Conservation (phyloP, 23 red algal genomes). For the Chondrus crispus region DNA sequence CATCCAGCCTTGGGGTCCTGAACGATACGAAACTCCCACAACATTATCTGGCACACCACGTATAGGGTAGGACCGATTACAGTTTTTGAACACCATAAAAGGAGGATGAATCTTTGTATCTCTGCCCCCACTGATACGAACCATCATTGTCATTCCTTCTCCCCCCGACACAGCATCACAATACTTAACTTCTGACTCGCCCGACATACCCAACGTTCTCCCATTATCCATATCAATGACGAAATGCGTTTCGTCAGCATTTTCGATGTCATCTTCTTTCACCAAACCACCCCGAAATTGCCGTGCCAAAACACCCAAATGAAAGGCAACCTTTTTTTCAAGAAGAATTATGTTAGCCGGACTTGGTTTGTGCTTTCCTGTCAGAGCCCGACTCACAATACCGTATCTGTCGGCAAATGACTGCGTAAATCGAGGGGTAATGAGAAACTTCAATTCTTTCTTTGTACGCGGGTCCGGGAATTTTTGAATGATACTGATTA, state of each 20-base stretch:
- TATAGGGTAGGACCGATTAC: neutral
- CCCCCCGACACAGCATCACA: neutral
- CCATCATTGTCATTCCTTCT: neutral
- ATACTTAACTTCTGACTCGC: neutral
- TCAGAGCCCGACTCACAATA: neutral
- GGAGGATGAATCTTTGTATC: neutral
- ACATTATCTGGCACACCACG: neutral
- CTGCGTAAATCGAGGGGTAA: neutral
- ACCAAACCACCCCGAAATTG: neutral
- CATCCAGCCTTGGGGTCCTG: neutral
- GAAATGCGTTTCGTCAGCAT: neutral
- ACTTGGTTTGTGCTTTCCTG: neutral
- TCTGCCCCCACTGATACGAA: neutral
- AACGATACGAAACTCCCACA: neutral
- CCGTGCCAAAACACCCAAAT: neutral
- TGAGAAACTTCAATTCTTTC: neutral
- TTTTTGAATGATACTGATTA: neutral
- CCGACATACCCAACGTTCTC: neutral
- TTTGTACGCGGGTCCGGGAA: neutral
- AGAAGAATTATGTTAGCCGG: neutral
- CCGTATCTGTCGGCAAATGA: neutral
- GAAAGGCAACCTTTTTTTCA: neutral
- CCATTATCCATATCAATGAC: neutral
- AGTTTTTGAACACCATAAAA: neutral
- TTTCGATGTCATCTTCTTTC: neutral